A percentile compares a stretch with the other conserved stretches of the same genome.
phyloP scores from a whole-genome alignment of 1,284 basidiomycete genomes.

The Ustilago bromivora region DNA sequence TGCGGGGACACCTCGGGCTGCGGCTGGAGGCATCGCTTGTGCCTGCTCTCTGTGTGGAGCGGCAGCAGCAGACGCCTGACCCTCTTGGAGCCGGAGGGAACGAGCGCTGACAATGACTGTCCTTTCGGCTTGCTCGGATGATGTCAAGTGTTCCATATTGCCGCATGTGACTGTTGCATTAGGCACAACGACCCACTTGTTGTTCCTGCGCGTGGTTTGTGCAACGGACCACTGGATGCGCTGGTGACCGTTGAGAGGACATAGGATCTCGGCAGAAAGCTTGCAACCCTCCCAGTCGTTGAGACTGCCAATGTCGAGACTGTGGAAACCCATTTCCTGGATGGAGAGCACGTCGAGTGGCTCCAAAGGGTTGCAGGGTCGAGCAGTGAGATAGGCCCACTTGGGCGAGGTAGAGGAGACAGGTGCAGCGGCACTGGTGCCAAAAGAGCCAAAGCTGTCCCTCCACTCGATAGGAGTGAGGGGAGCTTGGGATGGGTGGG shows the following conservation, averaged over 20 bases:
- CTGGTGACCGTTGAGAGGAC: constrained; percentile 39
- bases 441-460: constrained; percentile 33
- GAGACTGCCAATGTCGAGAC: constrained; percentile 59
- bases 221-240: constrained; percentile 55
- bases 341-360: constrained; percentile 62
- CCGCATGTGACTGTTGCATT: constrained; percentile 32
- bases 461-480: constrained; percentile 39
- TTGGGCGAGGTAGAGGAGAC: constrained; percentile 11
- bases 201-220: constrained; percentile 41
- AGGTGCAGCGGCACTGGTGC: not conserved
- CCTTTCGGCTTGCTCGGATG: constrained; percentile 33
- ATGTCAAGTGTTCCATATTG: constrained; percentile 5
- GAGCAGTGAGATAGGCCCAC: constrained; percentile 34
- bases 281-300: constrained; percentile 62
- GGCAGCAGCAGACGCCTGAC: not conserved
- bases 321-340: constrained; percentile 63
- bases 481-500: constrained; percentile 32
- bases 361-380: constrained; percentile 49
- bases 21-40: not conserved
- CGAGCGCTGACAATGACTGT: constrained; percentile 56
- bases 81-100: constrained; percentile 35
- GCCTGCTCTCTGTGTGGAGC: constrained; percentile 2
- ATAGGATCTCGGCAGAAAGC: constrained; percentile 50
- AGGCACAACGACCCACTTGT: constrained; percentile 62
- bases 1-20: not conserved